Conservation (phyloP, 2,329 filamentous ascomycete genomes). For the Zymoseptoria crescenta region DNA sequence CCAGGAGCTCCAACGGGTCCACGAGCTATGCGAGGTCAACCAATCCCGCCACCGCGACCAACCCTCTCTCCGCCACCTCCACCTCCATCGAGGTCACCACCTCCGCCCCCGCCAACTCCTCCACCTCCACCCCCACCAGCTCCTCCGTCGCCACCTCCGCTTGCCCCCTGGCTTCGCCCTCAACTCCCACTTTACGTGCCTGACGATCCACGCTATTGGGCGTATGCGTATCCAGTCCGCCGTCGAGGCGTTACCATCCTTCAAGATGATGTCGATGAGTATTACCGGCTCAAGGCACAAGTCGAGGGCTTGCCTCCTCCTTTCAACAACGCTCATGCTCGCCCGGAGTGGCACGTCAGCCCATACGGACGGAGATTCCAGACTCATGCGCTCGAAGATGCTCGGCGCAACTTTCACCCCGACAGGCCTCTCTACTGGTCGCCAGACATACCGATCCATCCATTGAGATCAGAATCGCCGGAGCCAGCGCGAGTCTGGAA, state of each 20-base stretch:
- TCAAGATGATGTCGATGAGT: background rate
- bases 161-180: no score
- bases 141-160: background rate
- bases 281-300: background rate
- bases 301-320: background rate
- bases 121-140: no score
- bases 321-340: background rate
- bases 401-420: background rate
- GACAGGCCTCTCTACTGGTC: background rate
- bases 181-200: background rate
- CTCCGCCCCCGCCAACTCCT: background rate
- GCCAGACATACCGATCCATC: background rate
- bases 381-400: background rate
- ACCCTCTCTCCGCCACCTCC: no score
- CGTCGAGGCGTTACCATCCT: no score
- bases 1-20: no score
- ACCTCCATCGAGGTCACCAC: no score
- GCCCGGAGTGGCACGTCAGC: background rate
- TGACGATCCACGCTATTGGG: background rate
- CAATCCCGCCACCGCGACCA: no score
- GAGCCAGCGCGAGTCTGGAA: background rate
- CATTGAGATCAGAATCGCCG: background rate
- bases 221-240: no score
- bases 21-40: no score
- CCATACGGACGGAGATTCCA: background rate